Base-by-base conservation (phyloP, 768 basidiomycete species). In the Boletus sp. region DNA sequence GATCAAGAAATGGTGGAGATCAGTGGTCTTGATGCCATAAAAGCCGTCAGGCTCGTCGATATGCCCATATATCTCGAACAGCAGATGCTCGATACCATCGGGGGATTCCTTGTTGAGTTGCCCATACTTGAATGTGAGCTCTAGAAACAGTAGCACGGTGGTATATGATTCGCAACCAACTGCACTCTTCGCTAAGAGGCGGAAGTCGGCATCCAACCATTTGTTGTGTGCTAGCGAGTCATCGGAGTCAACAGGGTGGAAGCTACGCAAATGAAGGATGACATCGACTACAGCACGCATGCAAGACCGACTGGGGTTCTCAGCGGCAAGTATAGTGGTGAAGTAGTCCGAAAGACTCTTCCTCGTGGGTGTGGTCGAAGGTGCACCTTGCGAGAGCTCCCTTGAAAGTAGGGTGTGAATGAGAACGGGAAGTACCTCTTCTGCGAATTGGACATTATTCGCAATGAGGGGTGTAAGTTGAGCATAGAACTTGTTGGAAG, bases 11-110 rank as follows among this genome's bases (percentile, higher is more conserved):
- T 83, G 80, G 28, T 84, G 81, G n/a, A 91, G 80, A 66, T 98
- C 85, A 32, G 79, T 73, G 7, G 89, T 85, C 59, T 87, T 80
- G 57, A 98, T 94, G 6, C 94, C 94, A 71, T 99, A 99, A 70
- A 99, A 99, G 2, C 97, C 94, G 64, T 99, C 97, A 0, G 95
- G 95, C 69, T 99, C 97, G 66, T 97, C 95, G 57, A 99, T 94
- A 64, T 94, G 89, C 52, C 86, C 85, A 67, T 98, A 99, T 49
- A 98, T 93, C 49, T 89, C 88, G 75, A 94, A 98, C 20, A 98
- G 75, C 28, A 95, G 78, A 55, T 89, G 77, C 61, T 93, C 90
- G 1, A 79, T 74, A 15, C 73, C 70, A 10, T 60, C 59, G 3
- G 64, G 58, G n/a, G 66, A 66, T 7, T 73, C 71, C 18, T 65